Evolutionary conservation across 257 asterid genomes (phyloP).

Genomic region (Avicennia marina): DNA sequence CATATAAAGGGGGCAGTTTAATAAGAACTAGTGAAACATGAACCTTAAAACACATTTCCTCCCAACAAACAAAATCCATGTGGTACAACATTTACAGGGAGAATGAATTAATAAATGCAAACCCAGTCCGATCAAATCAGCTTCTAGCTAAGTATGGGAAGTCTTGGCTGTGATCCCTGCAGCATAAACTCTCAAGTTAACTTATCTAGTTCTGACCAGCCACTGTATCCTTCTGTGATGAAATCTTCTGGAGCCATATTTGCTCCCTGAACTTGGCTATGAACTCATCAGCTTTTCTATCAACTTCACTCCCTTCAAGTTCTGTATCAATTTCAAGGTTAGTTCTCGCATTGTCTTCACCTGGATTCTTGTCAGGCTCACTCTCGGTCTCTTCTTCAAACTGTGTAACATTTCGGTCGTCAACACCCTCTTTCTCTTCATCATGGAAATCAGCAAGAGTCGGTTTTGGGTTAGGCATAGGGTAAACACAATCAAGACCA

Average conservation of each 20-base stretch:
- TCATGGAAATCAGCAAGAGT: conserved; percentile 21
- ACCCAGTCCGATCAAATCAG: conserved; percentile 2
- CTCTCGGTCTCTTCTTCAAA: conserved; percentile 26
- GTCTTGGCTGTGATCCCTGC: conserved; percentile 8
- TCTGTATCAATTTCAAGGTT: conserved; percentile 35
- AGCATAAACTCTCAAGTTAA: conserved; percentile 3
- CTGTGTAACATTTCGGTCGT: conserved; percentile 17
- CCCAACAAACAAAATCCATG: background rate
- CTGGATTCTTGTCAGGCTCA: too few relatives aligned
- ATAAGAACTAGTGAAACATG: background rate
- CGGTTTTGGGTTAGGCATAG: conserved; percentile 38
- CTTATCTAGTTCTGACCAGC: conserved; percentile 12
- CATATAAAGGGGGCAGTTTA: background rate
- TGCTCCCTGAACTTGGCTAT: conserved; percentile 93
- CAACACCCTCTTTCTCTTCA: conserved; percentile 27
- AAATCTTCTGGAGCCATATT: conserved; percentile 73
- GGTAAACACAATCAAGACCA: conserved; percentile 19
- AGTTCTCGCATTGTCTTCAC: conserved; percentile 29
- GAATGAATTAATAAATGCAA: conserved; percentile 27
- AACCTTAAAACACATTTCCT: background rate
- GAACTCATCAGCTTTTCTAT: conserved; percentile 88
- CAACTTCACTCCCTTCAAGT: conserved; percentile 80
- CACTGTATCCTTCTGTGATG: conserved; percentile 31
- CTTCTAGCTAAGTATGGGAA: conserved; percentile 5
- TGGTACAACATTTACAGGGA: too few relatives aligned